Conservation (phyloP, 768 basidiomycete genomes). For the Rhodotorula taiwanensis region DNA sequence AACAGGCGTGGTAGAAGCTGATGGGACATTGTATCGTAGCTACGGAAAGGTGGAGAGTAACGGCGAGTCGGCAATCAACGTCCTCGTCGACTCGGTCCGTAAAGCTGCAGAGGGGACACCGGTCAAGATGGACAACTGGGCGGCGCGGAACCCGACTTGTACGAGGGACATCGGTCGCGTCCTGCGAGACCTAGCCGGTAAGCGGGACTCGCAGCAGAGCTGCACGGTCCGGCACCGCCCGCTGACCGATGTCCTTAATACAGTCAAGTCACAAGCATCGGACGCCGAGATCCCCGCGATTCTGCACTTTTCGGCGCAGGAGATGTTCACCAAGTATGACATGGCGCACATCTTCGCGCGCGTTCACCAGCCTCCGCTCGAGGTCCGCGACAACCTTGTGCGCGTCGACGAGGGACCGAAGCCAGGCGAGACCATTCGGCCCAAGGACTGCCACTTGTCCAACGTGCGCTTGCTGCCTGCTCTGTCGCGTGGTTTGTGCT, state of each 20-base stretch:
- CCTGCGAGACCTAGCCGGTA: slow-evolving; percentile 67
- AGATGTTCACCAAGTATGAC: slow-evolving; percentile 85
- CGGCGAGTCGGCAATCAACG: slow-evolving; percentile 80
- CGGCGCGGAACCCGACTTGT: slow-evolving; percentile 86
- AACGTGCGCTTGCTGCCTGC: slow-evolving; percentile 10
- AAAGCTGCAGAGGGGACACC: slow-evolving; percentile 71
- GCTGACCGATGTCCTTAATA: not conserved
- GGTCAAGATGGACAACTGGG: slow-evolving; percentile 95
- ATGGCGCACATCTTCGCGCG: slow-evolving; percentile 74
- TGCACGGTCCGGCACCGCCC: too few species aligned
- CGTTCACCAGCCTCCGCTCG: slow-evolving; percentile 62
- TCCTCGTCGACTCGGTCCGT: slow-evolving; percentile 74
- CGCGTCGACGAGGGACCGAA: slow-evolving; percentile 57
- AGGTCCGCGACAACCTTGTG: slow-evolving; percentile 58
- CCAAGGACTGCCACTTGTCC: slow-evolving; percentile 71
- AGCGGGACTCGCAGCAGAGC: too few species aligned
- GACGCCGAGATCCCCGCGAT: slow-evolving; percentile 57
- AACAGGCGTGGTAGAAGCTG: too few species aligned
- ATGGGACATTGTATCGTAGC: too few species aligned
- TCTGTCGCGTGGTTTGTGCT: too few species aligned
- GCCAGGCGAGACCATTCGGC: slow-evolving; percentile 63
- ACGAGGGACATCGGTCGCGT: slow-evolving; percentile 79
- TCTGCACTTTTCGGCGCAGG: slow-evolving; percentile 74
- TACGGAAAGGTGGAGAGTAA: slow-evolving; percentile 82
- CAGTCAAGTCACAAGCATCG: slow-evolving; percentile 7